Evolutionary conservation across 768 basidiomycete species (phyloP), one percentile per base, ranked within the genome.

Genomic region (Leccinum broughii): DNA sequence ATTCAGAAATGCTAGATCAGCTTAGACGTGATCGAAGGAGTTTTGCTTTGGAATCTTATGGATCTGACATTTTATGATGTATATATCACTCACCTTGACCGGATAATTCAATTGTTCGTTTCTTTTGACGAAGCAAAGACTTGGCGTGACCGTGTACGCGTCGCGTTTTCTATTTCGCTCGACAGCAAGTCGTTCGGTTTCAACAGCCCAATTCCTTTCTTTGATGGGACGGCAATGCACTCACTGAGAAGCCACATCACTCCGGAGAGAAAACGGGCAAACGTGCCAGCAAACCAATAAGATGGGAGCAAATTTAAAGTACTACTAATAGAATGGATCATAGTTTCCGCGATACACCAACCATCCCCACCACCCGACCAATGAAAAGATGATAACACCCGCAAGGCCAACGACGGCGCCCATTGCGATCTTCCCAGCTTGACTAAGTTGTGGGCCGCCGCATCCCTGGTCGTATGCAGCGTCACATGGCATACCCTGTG

Each of bases 401-500:
- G 87, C 85, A 22, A 88, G 76, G 20, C 83, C 80, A 49, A 93
- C 76, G 20, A 86, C 74, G 34, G 87, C 80, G 1, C 82, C 92
- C 73, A 95, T 83, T 0, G 85, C 92, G 55, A 93, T 86, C 68
- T 83, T 84, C 5, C 76, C 87, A 30, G 78, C 80, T 59, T 70
- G 82, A 64, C 84, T 83, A n/a, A 95, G 78, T 24, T 78, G 77
- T 6, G 80, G 78, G 6, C 76, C 74, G 58, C 71, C 65, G 63
- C 87, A 89, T 4, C 82, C 83, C 11, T 78, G 73, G 22, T 73
- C 70, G 68, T 90, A 84, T 15, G 81, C 93, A 39, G 80, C 80
- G 64, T 95, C 94, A 70, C 94, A 95, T 2, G 93, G 95, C 60
- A 77, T 73, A 35, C 90, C 92, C 7, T 76, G 70, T 0, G 92